Percentiles rank a stretch among this genome's conserved stretches.
Evolutionary conservation across 2,329 filamentous ascomycete genomes (phyloP).

Genomic region (Diaporthe aspalathi): DNA sequence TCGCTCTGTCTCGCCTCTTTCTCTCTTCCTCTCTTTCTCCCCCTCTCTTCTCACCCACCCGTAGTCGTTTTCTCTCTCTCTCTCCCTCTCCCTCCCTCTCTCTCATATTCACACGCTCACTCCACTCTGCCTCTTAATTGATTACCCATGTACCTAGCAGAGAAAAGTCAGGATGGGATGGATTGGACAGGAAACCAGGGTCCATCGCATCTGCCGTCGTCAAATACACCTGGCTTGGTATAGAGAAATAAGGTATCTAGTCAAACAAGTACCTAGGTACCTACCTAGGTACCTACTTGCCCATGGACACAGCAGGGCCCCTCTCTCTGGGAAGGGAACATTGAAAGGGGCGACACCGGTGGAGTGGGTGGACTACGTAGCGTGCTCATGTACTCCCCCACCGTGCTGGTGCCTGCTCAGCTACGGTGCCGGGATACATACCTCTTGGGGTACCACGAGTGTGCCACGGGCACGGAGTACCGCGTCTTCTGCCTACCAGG

Average conservation of each 20-base stretch:
- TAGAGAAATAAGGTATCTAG: neutral
- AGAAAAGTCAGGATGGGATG: neutral
- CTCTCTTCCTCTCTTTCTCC: no score
- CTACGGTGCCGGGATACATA: conserved; percentile 1
- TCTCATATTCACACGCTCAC: no score
- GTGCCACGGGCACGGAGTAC: neutral
- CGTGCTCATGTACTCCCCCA: neutral
- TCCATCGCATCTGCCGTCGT: conserved; percentile 16
- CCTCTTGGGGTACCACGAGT: neutral
- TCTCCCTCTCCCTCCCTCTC: no score
- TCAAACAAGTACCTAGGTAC: no score
- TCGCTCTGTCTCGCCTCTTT: no score
- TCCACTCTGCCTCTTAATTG: neutral
- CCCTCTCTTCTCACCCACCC: neutral
- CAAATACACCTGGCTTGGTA: neutral
- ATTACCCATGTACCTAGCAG: neutral
- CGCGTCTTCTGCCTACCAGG: neutral
- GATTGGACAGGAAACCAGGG: neutral
- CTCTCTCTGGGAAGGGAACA: no score
- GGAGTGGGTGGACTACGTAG: conserved; percentile 8
- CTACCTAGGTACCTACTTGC: no score
- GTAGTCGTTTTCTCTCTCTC: neutral
- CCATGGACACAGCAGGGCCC: no score
- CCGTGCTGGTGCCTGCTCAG: neutral
- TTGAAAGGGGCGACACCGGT: conserved; percentile 26